Percentiles rank a stretch among this genome's conserved stretches.
These are phyloP conservation scores for Secale cereale DNA, from an alignment of 176 grass and related monocot genomes.

Conservation along the genomic window DNA sequence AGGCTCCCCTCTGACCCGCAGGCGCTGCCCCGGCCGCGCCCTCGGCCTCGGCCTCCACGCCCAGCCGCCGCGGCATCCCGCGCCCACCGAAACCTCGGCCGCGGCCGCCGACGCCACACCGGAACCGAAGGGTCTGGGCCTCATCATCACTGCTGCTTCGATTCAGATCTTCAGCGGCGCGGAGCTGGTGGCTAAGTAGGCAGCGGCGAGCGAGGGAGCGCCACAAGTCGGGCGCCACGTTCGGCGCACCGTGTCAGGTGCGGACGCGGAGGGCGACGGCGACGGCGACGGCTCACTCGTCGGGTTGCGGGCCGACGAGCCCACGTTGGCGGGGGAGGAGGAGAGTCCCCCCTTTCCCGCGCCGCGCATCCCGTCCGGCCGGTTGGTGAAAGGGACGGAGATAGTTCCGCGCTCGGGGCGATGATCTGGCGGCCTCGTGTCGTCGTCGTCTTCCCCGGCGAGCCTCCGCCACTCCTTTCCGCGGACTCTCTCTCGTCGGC, in stretches of 20 bases:
- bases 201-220: neutral
- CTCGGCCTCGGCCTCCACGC: constrained; percentile 22
- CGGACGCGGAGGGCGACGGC: constrained; percentile 13
- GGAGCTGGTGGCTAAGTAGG: constrained; percentile 27
- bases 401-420: neutral
- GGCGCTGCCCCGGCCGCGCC: neutral
- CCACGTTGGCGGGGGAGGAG: constrained; percentile 4
- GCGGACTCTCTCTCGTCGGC: neutral
- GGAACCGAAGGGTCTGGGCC: constrained; percentile 1
- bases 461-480: constrained; percentile 17
- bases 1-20: neutral
- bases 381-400: constrained; percentile 25
- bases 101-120: neutral
- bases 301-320: constrained; percentile 27
- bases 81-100: constrained; percentile 4
- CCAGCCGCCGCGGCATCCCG: constrained; percentile 12
- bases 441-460: constrained; percentile 32
- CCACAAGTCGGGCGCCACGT: constrained; percentile 30
- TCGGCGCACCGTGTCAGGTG: constrained; percentile 9
- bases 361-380: neutral
- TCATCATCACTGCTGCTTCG: constrained; percentile 17
- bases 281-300: neutral
- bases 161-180: neutral
- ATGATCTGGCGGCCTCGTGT: constrained; percentile 31
- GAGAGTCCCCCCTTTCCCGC: neutral